Evolutionary conservation across 257 asterid genomes (phyloP).

Genomic region (Solanum infundibuliforme): DNA sequence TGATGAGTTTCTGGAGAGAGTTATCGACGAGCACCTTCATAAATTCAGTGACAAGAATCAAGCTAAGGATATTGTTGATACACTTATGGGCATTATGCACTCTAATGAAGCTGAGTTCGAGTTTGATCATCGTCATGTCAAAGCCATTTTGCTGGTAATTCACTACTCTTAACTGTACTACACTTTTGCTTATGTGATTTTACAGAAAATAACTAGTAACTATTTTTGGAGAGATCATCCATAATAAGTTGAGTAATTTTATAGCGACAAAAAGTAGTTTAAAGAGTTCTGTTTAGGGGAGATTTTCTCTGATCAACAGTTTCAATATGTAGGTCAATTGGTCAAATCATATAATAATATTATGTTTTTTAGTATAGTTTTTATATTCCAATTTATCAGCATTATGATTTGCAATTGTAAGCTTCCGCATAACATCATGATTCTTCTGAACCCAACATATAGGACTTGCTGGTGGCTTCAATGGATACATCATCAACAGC

Average conservation of each 20-base stretch:
- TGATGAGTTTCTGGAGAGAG: slow-evolving; percentile 2
- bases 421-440: background rate
- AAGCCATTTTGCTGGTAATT: background rate
- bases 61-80: background rate
- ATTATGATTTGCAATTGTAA: background rate
- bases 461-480: background rate
- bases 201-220: background rate
- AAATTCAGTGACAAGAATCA: background rate
- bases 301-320: background rate
- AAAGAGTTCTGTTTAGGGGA: too few relatives aligned
- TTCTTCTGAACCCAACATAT: background rate
- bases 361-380: background rate
- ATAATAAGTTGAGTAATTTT: background rate
- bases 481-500: background rate
- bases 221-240: background rate
- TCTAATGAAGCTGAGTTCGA: background rate
- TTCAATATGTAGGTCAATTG: too few relatives aligned
- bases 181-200: background rate
- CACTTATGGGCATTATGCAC: background rate
- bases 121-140: slow-evolving; percentile 1
- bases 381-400: too few relatives aligned
- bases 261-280: too few relatives aligned
- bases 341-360: too few relatives aligned
- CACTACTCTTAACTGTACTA: background rate
- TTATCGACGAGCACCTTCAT: background rate